Conservation (phyloP, 2,329 filamentous ascomycete genomes). For the Alternaria burnsii region DNA sequence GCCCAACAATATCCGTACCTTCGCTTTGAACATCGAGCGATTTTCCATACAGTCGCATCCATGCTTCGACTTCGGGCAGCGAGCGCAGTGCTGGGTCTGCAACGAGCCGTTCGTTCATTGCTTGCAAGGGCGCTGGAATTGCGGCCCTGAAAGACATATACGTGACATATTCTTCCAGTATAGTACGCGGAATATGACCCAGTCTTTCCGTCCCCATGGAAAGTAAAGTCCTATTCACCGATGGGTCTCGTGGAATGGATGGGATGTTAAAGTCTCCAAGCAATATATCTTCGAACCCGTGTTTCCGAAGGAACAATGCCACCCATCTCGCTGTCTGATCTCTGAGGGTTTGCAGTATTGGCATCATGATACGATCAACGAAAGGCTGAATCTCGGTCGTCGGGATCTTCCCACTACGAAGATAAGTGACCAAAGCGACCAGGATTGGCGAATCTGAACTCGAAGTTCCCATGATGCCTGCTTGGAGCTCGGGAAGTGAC, state of each 20-base stretch:
- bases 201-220: background rate
- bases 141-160: constrained; percentile 32
- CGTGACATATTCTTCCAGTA: constrained; percentile 35
- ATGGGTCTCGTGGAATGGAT: constrained; percentile 16
- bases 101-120: constrained; percentile 28
- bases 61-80: constrained; percentile 24
- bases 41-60: constrained; percentile 35
- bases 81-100: constrained; percentile 12
- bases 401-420: background rate
- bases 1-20: background rate
- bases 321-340: constrained; percentile 33
- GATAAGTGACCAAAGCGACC: constrained; percentile 2
- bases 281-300: constrained; percentile 16
- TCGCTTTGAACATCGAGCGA: background rate
- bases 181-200: constrained; percentile 22
- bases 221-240: constrained; percentile 16
- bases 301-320: constrained; percentile 35
- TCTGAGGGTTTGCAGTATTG: constrained; percentile 21
- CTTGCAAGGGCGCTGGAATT: constrained; percentile 28
- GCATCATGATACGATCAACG: constrained; percentile 33
- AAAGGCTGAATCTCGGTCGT: constrained; percentile 11
- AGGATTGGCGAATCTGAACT: constrained; percentile 23
- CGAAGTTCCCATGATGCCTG: background rate
- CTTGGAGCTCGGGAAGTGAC: constrained; percentile 16
- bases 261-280: constrained; percentile 20